These are phyloP conservation scores for Aspergillus bombycis DNA, from an alignment of 2,329 filamentous ascomycete genomes.

Conservation along the genomic window DNA sequence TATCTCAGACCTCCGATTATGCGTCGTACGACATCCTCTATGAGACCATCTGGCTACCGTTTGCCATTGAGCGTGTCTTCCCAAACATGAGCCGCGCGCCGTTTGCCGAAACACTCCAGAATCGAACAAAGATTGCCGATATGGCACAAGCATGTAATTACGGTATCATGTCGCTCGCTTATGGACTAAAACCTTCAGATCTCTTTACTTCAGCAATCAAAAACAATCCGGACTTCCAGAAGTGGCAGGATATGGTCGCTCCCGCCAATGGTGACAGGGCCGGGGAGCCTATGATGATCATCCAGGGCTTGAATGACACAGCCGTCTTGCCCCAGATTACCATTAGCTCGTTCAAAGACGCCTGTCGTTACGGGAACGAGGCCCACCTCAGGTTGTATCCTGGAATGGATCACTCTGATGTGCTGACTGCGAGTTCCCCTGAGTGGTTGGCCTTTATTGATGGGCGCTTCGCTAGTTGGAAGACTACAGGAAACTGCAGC, in stretches of 20 bases:
- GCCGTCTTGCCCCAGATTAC: conserved; percentile 5
- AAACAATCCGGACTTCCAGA: not conserved
- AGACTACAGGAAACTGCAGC: not conserved
- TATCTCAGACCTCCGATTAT: not conserved
- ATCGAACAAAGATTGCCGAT: conserved; percentile 1
- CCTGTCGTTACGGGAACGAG: conserved; percentile 7
- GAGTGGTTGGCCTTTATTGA: conserved; percentile 7
- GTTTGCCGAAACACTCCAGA: not conserved
- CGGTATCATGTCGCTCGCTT: not conserved
- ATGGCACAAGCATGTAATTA: conserved; percentile 6
- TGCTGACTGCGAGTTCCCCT: conserved; percentile 3
- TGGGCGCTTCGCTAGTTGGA: conserved; percentile 3
- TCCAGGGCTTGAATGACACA: conserved; percentile 8
- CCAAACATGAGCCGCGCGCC: not conserved
- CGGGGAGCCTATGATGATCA: conserved; percentile 2
- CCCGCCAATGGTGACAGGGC: conserved; percentile 7
- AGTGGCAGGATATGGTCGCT: conserved; percentile 8
- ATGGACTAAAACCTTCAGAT: not conserved
- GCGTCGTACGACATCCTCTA: not conserved
- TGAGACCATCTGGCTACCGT: not conserved
- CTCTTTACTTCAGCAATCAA: conserved; percentile 1
- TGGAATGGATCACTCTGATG: conserved; percentile 3
- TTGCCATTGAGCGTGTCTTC: conserved; percentile 5
- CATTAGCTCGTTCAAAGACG: not conserved
- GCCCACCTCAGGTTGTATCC: conserved; percentile 9